Evolutionary conservation across 1,139 yeast genomes (phyloP).

Genomic region (Taphrina confusa): DNA sequence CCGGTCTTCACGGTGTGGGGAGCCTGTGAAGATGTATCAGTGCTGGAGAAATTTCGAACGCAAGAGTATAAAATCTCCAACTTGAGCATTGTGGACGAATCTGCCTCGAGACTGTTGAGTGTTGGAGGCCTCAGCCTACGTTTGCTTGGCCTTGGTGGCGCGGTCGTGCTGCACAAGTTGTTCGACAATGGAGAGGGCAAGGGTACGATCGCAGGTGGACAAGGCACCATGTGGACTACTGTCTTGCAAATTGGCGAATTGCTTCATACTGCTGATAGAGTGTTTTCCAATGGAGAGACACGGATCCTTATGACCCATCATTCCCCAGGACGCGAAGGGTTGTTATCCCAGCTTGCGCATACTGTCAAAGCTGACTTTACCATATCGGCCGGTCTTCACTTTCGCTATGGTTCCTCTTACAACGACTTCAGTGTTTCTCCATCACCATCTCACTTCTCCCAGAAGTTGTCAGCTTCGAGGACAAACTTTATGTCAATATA

Average conservation of each 20-base stretch:
- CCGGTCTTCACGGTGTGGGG: constrained; percentile 80
- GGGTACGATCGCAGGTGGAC: constrained; percentile 61
- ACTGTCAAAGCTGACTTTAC: constrained; percentile 72
- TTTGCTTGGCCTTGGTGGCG: constrained; percentile 72
- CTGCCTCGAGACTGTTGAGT: constrained; percentile 44
- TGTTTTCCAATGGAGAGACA: constrained; percentile 53
- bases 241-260: constrained; percentile 69
- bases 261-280: constrained; percentile 52
- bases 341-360: constrained; percentile 68
- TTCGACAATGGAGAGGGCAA: constrained; percentile 64
- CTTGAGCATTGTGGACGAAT: constrained; percentile 63
- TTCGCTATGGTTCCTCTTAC: constrained; percentile 69
- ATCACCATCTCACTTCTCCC: constrained; percentile 62
- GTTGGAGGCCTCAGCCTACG: constrained; percentile 54
- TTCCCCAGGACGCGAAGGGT: constrained; percentile 65
- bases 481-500: constrained; percentile 66
- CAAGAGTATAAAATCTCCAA: constrained; percentile 60
- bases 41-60: constrained; percentile 60
- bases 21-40: constrained; percentile 70
- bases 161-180: constrained; percentile 64
- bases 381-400: constrained; percentile 69
- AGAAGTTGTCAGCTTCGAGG: constrained; percentile 63
- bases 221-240: constrained; percentile 76
- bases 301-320: constrained; percentile 68
- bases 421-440: constrained; percentile 69